These are phyloP conservation scores for Pythium sukuiense DNA, from an alignment of 352 stramenopile genomes.

Conservation along the genomic window DNA sequence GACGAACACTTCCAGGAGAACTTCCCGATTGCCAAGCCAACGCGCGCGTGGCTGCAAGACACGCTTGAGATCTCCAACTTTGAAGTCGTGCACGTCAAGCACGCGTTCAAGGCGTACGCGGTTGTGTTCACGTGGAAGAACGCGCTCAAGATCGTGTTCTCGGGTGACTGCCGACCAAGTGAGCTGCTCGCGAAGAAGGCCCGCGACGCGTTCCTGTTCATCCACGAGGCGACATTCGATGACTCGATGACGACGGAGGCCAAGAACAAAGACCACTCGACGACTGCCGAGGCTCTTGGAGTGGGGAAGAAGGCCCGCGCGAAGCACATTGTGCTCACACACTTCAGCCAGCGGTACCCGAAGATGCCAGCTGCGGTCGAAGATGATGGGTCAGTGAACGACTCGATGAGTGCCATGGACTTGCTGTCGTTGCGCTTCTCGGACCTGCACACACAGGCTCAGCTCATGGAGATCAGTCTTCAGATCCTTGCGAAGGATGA, in stretches of 20 bases:
- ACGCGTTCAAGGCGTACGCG: constrained; percentile 91
- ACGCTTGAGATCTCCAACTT: constrained; percentile 49
- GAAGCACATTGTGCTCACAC: constrained; percentile 92
- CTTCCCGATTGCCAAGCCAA: constrained; percentile 36
- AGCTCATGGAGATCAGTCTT: constrained; percentile 65
- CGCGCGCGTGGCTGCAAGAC: constrained; percentile 39
- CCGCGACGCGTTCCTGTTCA: constrained; percentile 84
- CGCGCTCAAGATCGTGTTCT: constrained; percentile 90
- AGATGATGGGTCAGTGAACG: constrained; percentile 16
- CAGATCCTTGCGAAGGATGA: constrained; percentile 55
- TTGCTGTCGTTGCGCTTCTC: constrained; percentile 73
- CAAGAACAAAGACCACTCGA: constrained; percentile 94
- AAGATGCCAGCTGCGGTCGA: constrained; percentile 60
- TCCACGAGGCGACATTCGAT: constrained; percentile 98
- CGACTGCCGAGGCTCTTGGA: constrained; percentile 90
- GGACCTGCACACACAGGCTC: constrained; percentile 49
- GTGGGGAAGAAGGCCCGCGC: constrained; percentile 79
- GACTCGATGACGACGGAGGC: constrained; percentile 92
- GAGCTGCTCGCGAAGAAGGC: constrained; percentile 53
- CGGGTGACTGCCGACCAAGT: constrained; percentile 94
- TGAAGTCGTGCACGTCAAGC: constrained; percentile 79
- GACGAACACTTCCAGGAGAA: constrained; percentile 39
- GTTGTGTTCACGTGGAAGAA: constrained; percentile 76
- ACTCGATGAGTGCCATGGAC: constrained; percentile 64
- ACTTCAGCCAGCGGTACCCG: constrained; percentile 92